Conservation (phyloP, 345 rosid genomes). For the Angophora floribunda region DNA sequence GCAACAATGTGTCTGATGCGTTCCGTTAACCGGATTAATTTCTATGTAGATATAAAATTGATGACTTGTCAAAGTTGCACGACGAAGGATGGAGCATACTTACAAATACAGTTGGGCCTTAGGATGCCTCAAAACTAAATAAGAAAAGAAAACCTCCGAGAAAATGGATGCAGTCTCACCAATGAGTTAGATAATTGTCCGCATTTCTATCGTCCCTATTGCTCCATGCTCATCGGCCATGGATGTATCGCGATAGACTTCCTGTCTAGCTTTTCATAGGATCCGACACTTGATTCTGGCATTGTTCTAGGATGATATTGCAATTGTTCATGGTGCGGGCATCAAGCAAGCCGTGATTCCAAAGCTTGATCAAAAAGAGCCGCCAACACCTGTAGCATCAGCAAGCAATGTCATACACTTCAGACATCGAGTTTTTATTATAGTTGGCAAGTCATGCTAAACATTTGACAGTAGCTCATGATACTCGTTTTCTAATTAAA, state of each 20-base stretch:
- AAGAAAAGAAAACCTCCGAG: background rate
- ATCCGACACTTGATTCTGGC: slow-evolving; percentile 19
- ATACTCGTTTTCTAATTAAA: background rate
- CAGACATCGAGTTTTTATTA: background rate
- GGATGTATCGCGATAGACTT: background rate
- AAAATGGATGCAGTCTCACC: background rate
- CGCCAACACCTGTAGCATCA: slow-evolving; percentile 69
- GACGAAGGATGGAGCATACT: background rate
- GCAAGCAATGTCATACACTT: background rate
- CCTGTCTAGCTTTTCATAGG: slow-evolving; percentile 15
- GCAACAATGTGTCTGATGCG: background rate
- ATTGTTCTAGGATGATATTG: slow-evolving; percentile 39
- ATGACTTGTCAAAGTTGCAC: background rate
- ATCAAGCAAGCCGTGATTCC: slow-evolving; percentile 78
- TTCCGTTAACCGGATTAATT: background rate
- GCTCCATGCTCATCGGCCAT: background rate
- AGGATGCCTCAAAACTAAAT: background rate
- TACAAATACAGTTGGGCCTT: background rate
- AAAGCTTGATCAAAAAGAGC: slow-evolving; percentile 59
- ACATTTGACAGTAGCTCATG: background rate
- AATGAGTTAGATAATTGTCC: background rate
- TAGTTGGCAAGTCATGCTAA: background rate
- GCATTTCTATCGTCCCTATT: background rate
- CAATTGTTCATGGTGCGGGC: slow-evolving; percentile 61
- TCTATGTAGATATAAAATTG: background rate